Percentiles rank a stretch among this genome's conserved stretches.
Conservation (phyloP, 495 filamentous ascomycete genomes). For the Aspergillus coremiiformis region DNA sequence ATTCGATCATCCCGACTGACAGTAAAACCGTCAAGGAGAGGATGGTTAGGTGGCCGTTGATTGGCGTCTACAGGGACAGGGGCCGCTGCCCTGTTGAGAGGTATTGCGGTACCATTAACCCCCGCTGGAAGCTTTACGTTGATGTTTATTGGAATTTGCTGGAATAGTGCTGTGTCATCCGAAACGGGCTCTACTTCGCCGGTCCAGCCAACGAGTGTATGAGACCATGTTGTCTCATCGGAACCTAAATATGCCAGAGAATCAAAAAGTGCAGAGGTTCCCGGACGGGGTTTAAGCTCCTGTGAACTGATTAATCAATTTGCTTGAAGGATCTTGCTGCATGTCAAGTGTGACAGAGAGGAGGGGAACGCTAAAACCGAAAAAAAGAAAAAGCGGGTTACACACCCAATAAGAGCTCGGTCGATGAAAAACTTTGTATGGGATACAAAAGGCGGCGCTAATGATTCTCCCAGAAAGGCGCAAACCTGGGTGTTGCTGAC, state of each 20-base stretch:
- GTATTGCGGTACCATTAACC: conserved; percentile 13
- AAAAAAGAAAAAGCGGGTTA: background rate
- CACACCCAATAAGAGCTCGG: conserved; percentile 70
- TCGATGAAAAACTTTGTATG: conserved; percentile 61
- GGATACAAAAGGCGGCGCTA: conserved; percentile 78
- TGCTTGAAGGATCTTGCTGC: background rate
- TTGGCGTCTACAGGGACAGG: conserved; percentile 63
- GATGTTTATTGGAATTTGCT: conserved; percentile 28
- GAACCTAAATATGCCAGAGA: conserved; percentile 79
- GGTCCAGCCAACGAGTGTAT: conserved; percentile 86
- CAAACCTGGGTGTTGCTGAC: conserved; percentile 57
- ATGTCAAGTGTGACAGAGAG: background rate
- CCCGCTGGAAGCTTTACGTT: conserved; percentile 16
- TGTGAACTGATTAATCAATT: conserved; percentile 22
- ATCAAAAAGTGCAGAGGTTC: conserved; percentile 84
- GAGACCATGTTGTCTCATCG: conserved; percentile 67
- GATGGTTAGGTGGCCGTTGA: conserved; percentile 43
- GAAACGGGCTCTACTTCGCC: conserved; percentile 65
- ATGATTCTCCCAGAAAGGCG: conserved; percentile 75
- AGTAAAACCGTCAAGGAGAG: conserved; percentile 54
- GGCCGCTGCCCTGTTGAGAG: conserved; percentile 56
- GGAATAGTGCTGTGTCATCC: conserved; percentile 29
- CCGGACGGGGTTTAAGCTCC: conserved; percentile 68
- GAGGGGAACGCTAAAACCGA: background rate
- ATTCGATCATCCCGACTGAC: conserved; percentile 58